phyloP scores from a whole-genome alignment of 306 rosid species.

The Adenanthera pavonina region DNA sequence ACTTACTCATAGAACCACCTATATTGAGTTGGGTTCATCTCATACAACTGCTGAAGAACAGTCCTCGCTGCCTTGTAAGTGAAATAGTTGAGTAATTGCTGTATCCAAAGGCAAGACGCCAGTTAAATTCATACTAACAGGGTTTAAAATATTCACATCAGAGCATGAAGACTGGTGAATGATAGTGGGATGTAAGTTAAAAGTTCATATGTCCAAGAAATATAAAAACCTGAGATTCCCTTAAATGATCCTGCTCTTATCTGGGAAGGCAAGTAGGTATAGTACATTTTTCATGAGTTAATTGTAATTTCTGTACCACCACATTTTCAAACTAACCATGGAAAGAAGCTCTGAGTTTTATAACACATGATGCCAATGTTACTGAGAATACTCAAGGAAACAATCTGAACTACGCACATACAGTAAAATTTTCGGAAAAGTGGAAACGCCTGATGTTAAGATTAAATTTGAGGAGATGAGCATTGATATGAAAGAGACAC shows the following conservation, averaged over 20 bases:
- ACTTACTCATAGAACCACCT: constrained; percentile 96
- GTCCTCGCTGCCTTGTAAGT: constrained; percentile 94
- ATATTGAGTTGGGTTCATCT: constrained; percentile 93
- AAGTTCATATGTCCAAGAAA: neutral
- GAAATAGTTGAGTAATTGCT: constrained; percentile 96
- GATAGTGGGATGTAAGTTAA: neutral
- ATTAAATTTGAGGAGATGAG: neutral
- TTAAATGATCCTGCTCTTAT: constrained; percentile 20
- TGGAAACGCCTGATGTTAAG: neutral
- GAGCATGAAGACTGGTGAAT: neutral
- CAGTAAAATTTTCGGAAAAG: too few relatives aligned
- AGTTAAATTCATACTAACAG: constrained; percentile 34
- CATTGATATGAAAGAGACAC: neutral
- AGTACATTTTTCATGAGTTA: constrained; percentile 18
- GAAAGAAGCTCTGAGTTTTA: constrained; percentile 2
- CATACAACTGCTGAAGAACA: constrained; percentile 87
- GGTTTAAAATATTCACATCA: neutral
- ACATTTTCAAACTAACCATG: neutral
- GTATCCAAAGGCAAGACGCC: constrained; percentile 44
- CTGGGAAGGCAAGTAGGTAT: constrained; percentile 5
- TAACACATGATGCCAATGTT: neutral
- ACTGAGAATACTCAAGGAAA: neutral
- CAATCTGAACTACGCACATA: constrained; percentile 10
- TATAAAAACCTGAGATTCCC: neutral
- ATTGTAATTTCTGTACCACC: neutral